Evolutionary conservation across 345 rosid genomes (phyloP), one percentile per base, ranked within the genome.

Genomic region (Eucalyptus coolabah): DNA sequence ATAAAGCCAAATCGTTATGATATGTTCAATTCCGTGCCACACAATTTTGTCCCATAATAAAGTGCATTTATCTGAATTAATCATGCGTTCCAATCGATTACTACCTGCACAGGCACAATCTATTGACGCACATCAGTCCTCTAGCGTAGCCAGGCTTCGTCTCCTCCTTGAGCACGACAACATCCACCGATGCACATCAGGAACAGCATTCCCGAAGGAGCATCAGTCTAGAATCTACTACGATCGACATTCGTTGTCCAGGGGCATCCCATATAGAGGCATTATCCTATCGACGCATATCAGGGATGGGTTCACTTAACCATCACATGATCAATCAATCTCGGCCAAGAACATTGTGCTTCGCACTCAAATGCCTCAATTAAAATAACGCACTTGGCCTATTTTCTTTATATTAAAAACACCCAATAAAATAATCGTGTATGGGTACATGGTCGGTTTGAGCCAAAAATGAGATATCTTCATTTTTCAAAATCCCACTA

Each of bases 11-110:
- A 50, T 50, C 0, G 7, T 50, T 50, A 50, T 50, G 53, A 50
- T 0, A 50, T 1, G 7, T 50, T 0, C 1, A 0, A 50, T 50
- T 15, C 0, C 0, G 1, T 6, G 1, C 7, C 7, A 50, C 19
- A 50, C 19, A 50, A 50, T 15, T 50, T 50, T 50, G 7, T 50
- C 19, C 1, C 53, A 15, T 50, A 50, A 50, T 50, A 0, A 6
- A 0, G 53, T 1, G 7, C 0, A 1, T 50, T 16, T 50, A 50
- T 50, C 53, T 50, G 3, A 50, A 50, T 50, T 0, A 50, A 50
- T 16, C 53, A 50, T 1, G 19, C 0, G 0, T 50, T 50, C 7
- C 7, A 50, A 50, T 50, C 0, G 3, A 50, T 50, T 50, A 50
- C 0, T 50, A 0, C 53, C 0, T 0, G 3, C 18, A 50, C 1